A percentile compares a stretch with the other conserved stretches of the same genome.
These are phyloP conservation scores for Artomyces pyxidatus DNA, from an alignment of 768 basidiomycete species.

Conservation along the genomic window DNA sequence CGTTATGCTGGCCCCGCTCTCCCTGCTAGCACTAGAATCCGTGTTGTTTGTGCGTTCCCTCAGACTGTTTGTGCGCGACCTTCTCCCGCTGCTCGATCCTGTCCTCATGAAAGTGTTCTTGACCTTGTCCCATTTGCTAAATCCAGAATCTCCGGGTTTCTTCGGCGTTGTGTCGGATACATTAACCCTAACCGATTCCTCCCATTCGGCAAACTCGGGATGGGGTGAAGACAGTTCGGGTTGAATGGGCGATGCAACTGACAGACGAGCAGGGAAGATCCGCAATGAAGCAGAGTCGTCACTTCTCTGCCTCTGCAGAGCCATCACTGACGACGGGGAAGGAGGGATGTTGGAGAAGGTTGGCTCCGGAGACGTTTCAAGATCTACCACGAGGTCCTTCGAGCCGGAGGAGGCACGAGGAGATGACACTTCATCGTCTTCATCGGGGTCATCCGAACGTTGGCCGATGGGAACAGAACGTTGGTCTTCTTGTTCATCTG, in stretches of 20 bases:
- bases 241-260: slow-evolving; percentile 53
- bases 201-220: slow-evolving; percentile 21
- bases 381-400: slow-evolving; percentile 56
- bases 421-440: slow-evolving; percentile 40
- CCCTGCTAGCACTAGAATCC: slow-evolving; percentile 28
- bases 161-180: slow-evolving; percentile 35
- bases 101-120: slow-evolving; percentile 60
- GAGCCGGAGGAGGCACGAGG: slow-evolving; percentile 50
- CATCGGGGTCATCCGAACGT: slow-evolving; percentile 30
- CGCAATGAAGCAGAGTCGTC: slow-evolving; percentile 41
- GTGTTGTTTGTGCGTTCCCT: slow-evolving; percentile 58
- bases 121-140: slow-evolving; percentile 65
- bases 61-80: slow-evolving; percentile 75
- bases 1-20: slow-evolving; percentile 19
- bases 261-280: slow-evolving; percentile 53
- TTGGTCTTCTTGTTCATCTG: slow-evolving; percentile 29
- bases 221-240: slow-evolving; percentile 50
- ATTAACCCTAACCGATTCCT: slow-evolving; percentile 20
- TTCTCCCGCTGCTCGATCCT: slow-evolving; percentile 58
- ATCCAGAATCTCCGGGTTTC: slow-evolving; percentile 45
- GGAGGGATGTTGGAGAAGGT: slow-evolving; percentile 36
- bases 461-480: slow-evolving; percentile 1
- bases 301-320: slow-evolving; percentile 32
- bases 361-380: slow-evolving; percentile 50
- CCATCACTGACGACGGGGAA: slow-evolving; percentile 40